A percentile compares a stretch with the other conserved stretches of the same genome.
These are phyloP conservation scores for Evernia prunastri DNA, from an alignment of 495 filamentous ascomycete species.

Conservation along the genomic window DNA sequence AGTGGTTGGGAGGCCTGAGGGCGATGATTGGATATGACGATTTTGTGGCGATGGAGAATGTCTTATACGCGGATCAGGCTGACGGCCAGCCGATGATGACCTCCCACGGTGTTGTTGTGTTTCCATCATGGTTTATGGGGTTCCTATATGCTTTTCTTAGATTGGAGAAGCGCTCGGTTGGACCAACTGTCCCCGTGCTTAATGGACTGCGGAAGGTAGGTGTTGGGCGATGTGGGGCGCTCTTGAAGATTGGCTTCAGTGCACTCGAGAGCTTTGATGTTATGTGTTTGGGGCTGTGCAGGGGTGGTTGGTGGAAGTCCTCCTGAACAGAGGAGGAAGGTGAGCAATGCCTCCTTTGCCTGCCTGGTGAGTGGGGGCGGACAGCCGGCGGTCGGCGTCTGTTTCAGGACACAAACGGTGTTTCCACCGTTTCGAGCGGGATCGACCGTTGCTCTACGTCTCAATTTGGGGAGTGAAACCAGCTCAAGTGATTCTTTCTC, in stretches of 20 bases:
- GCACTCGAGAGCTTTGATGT: constrained; percentile 2
- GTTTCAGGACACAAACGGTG: constrained; percentile 20
- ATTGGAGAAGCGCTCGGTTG: constrained; percentile 17
- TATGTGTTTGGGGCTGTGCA: constrained; percentile 21
- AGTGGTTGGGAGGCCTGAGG: constrained; percentile 14
- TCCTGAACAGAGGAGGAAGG: constrained; percentile 8
- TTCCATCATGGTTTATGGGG: constrained; percentile 22
- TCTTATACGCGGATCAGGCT: constrained; percentile 26
- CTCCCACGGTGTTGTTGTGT: constrained; percentile 23
- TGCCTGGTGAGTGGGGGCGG: constrained; percentile 14
- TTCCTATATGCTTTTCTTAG: constrained; percentile 12
- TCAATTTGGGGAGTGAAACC: background rate
- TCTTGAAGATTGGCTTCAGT: constrained; percentile 13
- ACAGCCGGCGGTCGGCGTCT: constrained; percentile 18
- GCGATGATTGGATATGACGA: constrained; percentile 19
- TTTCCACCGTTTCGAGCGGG: constrained; percentile 20
- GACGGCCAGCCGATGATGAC: constrained; percentile 25
- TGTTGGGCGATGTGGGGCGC: constrained; percentile 16
- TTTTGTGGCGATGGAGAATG: constrained; percentile 28
- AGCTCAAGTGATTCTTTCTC: background rate
- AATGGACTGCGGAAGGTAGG: constrained; percentile 21
- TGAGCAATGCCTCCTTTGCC: constrained; percentile 25
- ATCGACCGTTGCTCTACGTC: constrained; percentile 1
- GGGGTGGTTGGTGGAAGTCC: constrained; percentile 1
- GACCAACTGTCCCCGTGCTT: constrained; percentile 14